These are phyloP conservation scores for Starmerella kuoi DNA, from an alignment of 805 yeast species.

Conservation along the genomic window DNA sequence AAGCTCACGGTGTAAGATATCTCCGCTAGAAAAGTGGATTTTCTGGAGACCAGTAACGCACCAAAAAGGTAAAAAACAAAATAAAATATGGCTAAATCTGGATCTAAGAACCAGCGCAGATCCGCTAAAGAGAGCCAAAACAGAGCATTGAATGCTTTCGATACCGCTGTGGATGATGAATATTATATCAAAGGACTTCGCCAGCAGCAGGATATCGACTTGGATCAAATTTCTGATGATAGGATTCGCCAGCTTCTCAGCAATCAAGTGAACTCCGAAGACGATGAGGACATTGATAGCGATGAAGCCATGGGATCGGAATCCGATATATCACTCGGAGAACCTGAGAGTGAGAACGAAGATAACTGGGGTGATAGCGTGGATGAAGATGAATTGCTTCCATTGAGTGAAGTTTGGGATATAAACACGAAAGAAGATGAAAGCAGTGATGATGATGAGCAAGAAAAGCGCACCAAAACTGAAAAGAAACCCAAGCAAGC, in stretches of 20 bases:
- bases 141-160: slow-evolving; percentile 41
- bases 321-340: slow-evolving; percentile 48
- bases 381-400: slow-evolving; percentile 62
- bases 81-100: slow-evolving; percentile 1
- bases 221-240: slow-evolving; percentile 29
- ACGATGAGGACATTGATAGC: slow-evolving; percentile 49
- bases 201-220: slow-evolving; percentile 27
- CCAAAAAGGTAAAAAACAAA: too few species aligned
- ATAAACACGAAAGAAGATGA: slow-evolving; percentile 41
- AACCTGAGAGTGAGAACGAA: slow-evolving; percentile 36
- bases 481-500: not conserved
- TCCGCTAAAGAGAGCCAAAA: slow-evolving; percentile 16
- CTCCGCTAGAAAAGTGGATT: too few species aligned
- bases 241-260: slow-evolving; percentile 22
- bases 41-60: too few species aligned
- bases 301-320: slow-evolving; percentile 84
- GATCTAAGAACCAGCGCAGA: slow-evolving; percentile 3
- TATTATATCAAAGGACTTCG: slow-evolving; percentile 23
- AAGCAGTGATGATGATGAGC: slow-evolving; percentile 25
- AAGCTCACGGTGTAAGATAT: not conserved
- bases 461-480: not conserved
- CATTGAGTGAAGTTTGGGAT: slow-evolving; percentile 85
- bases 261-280: slow-evolving; percentile 28
- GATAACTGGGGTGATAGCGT: slow-evolving; percentile 60
- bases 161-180: slow-evolving; percentile 36